Percentiles rank a stretch among this genome's conserved stretches.
These are phyloP conservation scores for Phalaenopsis hybrid DNA, from an alignment of 116 monocot species.

Conservation along the genomic window DNA sequence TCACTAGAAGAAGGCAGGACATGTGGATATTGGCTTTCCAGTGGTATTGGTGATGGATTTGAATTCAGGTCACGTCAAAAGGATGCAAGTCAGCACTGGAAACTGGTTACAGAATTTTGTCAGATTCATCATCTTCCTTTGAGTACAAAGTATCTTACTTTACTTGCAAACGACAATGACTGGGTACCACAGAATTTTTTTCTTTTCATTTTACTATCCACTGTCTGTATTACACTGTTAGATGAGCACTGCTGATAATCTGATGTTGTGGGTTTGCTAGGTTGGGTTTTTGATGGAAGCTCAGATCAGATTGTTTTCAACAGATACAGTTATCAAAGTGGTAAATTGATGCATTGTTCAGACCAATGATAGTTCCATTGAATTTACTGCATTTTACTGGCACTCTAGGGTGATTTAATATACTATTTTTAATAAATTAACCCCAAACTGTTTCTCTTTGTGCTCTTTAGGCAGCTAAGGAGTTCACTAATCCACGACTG, in stretches of 20 bases:
- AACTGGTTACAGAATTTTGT: conserved; percentile 81
- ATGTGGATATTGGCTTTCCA: conserved; percentile 89
- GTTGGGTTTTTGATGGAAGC: conserved; percentile 95
- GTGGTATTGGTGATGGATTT: conserved; percentile 74
- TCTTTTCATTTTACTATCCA: not conserved
- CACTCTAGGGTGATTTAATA: not conserved
- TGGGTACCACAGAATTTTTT: conserved; percentile 53
- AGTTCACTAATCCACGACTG: conserved; percentile 80
- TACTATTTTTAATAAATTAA: not conserved
- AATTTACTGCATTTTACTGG: not conserved
- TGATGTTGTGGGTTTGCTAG: conserved; percentile 36
- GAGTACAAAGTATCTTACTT: conserved; percentile 82
- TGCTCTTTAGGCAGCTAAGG: conserved; percentile 59
- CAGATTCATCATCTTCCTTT: conserved; percentile 76
- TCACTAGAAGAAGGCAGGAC: conserved; percentile 46
- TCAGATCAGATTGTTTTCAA: conserved; percentile 56
- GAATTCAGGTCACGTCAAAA: conserved; percentile 72
- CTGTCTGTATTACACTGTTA: conserved; percentile 1
- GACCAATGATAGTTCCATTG: not conserved
- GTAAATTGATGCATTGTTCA: conserved; percentile 38
- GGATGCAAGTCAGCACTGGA: conserved; percentile 70
- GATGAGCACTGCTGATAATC: not conserved
- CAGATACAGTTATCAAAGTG: conserved; percentile 52
- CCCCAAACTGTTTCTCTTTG: conserved; percentile 4
- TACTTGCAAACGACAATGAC: conserved; percentile 93